Evolutionary conservation across 352 stramenopile genomes (phyloP), one percentile per base, ranked within the genome.

Genomic region (Phytophthora sojae): DNA sequence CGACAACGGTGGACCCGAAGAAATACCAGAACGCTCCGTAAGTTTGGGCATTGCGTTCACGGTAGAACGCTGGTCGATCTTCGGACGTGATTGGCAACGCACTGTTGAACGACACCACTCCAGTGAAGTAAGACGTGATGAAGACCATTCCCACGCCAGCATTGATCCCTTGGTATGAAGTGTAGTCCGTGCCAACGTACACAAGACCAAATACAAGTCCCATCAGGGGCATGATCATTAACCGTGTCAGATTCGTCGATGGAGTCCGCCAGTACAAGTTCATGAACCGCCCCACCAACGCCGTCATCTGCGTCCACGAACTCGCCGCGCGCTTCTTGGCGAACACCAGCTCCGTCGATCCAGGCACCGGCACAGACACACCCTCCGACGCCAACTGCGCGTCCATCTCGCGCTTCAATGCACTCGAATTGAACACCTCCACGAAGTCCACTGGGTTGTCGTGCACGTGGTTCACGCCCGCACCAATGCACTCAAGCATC

Each of bases 11-110:
- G 14, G 55, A 60, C 17, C 86, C 78, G 4, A 96, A 54, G 45
- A 80, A 81, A 52, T 98, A 93, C 55, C 86, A 81, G 14, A 77
- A 47, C 37, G 83, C 61, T 19, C 79, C 74, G 61, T 98, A 98
- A 75, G 95, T 97, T 56, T 87, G 64, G 1, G 88, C 83, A n/a
- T 85, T 80, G 32, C 93, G 88, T 66, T 98, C 92, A 3, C 90
- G 76, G 78, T 98, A 98, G 69, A 95, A 98, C 45, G 92, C 86
- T 35, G 89, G 88, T 45, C 94, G 84, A 56, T 98, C 90, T 50
- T 86, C 78, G 58, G 89, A 80, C 49, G 92, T 89, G 6, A 95
- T 68, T 11, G 86, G 78, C 15, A 97, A 52, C 3, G 86, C 82
- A 4, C 73, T 86, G 39, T 94, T 77, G 37, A 94, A 83, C 42